Percentiles rank a stretch among this genome's conserved stretches.
These are phyloP conservation scores for Aspergillus oerlinghausenensis DNA, from an alignment of 2,329 filamentous ascomycete genomes.

Conservation along the genomic window DNA sequence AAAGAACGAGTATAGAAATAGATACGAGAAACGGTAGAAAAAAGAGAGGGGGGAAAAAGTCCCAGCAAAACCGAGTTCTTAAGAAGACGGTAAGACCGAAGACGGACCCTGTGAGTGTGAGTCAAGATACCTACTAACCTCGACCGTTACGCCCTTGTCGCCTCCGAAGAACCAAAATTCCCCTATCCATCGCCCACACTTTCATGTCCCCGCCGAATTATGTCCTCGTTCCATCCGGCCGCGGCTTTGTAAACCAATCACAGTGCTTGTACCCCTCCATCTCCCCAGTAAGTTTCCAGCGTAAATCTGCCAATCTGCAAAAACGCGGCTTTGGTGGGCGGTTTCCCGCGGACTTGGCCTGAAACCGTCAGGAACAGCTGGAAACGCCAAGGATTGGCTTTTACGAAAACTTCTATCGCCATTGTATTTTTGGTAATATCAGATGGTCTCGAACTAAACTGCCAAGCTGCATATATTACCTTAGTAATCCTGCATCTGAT, in stretches of 20 bases:
- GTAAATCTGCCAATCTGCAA: background rate
- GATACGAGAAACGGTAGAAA: background rate
- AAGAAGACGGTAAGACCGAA: background rate
- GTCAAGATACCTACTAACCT: slow-evolving; percentile 4
- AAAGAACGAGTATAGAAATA: slow-evolving; percentile 1
- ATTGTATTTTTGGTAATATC: background rate
- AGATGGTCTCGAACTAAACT: background rate
- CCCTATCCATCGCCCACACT: background rate
- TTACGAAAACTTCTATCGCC: background rate
- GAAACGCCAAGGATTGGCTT: background rate
- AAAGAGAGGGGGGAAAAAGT: background rate
- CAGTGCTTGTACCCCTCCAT: slow-evolving; percentile 7
- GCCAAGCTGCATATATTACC: background rate
- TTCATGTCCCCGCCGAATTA: slow-evolving; percentile 16
- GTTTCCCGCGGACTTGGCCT: slow-evolving; percentile 7
- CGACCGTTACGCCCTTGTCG: background rate
- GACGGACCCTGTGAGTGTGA: background rate
- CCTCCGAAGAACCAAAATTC: slow-evolving; percentile 1
- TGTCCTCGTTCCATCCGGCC: slow-evolving; percentile 6
- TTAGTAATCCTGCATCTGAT: too few species aligned
- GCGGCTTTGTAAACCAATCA: slow-evolving; percentile 13
- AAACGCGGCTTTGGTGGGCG: background rate
- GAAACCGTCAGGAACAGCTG: background rate
- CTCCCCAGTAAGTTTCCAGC: slow-evolving; percentile 1
- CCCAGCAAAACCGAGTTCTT: background rate